phyloP scores from a whole-genome alignment of 768 basidiomycete species.

The Myochromella boudieri region DNA sequence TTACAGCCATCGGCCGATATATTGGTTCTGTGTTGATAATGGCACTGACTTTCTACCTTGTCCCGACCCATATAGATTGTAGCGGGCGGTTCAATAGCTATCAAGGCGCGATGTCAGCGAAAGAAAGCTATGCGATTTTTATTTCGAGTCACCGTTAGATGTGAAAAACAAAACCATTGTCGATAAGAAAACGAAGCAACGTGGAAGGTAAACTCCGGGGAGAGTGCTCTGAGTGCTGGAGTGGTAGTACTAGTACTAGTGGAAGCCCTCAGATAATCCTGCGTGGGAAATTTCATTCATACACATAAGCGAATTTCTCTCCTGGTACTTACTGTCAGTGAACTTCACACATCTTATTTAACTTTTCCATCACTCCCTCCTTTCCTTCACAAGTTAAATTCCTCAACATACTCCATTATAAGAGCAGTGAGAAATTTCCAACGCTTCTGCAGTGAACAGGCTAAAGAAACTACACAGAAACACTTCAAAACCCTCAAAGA shows the following conservation, averaged over 20 bases:
- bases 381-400: slow-evolving; percentile 68
- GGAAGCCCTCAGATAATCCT: background rate
- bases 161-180: slow-evolving; percentile 55
- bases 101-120: background rate
- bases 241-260: background rate
- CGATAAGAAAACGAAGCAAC: background rate
- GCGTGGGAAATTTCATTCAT: slow-evolving; percentile 8
- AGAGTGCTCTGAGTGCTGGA: too few relatives aligned
- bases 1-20: background rate
- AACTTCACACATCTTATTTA: slow-evolving; percentile 11
- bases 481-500: too few relatives aligned
- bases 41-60: slow-evolving; percentile 86
- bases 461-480: too few relatives aligned
- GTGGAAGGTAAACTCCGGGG: background rate
- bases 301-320: slow-evolving; percentile 6
- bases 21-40: background rate
- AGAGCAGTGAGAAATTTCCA: too few relatives aligned
- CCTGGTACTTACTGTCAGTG: background rate
- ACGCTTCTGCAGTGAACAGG: too few relatives aligned
- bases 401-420: background rate
- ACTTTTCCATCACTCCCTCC: slow-evolving; percentile 63
- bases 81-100: slow-evolving; percentile 63
- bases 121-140: background rate
- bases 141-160: slow-evolving; percentile 35
- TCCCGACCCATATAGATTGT: slow-evolving; percentile 94